Percentiles rank a stretch among this genome's conserved stretches.
These are phyloP conservation scores for Ceratobasidium sp. DNA, from an alignment of 1,284 basidiomycete species.

Conservation along the genomic window DNA sequence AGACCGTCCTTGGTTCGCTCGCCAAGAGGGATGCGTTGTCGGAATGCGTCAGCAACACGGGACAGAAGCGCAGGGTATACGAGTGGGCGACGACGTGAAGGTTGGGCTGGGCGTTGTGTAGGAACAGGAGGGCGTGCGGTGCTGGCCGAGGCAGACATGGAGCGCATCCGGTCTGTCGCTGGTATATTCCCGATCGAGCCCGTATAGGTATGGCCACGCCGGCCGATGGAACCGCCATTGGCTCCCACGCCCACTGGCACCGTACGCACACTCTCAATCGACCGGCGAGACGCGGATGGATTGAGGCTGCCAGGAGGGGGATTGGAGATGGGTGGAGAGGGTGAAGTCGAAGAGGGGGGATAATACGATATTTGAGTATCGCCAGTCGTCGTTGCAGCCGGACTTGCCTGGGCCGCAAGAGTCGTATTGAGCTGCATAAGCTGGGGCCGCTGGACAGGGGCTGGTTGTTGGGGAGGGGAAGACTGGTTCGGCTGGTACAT, in stretches of 20 bases:
- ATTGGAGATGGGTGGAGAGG: conserved; percentile 60
- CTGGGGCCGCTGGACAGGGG: conserved; percentile 28
- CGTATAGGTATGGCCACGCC: conserved; percentile 9
- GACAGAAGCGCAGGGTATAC: conserved; percentile 96
- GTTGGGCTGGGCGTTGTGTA: conserved; percentile 50
- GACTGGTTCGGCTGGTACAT: conserved; percentile 35
- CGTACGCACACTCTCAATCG: conserved; percentile 62
- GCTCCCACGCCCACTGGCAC: conserved; percentile 49
- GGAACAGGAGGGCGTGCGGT: conserved; percentile 44
- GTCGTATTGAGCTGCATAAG: conserved; percentile 56
- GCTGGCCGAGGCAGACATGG: conserved; percentile 65
- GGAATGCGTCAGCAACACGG: conserved; percentile 92
- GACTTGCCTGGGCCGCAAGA: conserved; percentile 46
- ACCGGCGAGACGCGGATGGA: conserved; percentile 52
- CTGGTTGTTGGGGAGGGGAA: conserved; percentile 29
- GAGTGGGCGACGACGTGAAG: conserved; percentile 63
- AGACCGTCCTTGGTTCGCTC: conserved; percentile 94
- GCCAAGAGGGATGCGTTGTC: conserved; percentile 73
- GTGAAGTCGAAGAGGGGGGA: conserved; percentile 53
- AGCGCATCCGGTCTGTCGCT: conserved; percentile 71
- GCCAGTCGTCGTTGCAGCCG: neutral
- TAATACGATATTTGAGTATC: conserved; percentile 25
- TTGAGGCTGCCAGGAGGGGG: conserved; percentile 51
- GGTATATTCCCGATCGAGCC: conserved; percentile 39
- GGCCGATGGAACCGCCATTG: conserved; percentile 13